Conservation (phyloP, 2,329 filamentous ascomycete species). For the Lecanicillium sp. region DNA sequence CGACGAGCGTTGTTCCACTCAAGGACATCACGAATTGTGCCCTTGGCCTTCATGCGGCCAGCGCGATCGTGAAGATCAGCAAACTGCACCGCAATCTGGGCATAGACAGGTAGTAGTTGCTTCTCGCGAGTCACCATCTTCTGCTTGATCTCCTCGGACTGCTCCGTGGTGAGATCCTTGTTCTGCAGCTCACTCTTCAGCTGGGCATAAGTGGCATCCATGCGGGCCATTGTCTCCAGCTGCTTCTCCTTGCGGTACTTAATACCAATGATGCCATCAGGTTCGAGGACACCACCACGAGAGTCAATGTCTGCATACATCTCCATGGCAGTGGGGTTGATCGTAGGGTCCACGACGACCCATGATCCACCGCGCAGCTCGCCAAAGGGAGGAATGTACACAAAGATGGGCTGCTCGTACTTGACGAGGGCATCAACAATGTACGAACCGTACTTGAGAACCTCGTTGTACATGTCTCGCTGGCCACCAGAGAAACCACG, state of each 20-base stretch:
- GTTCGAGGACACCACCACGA: conserved; percentile 94
- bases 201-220: conserved; percentile 74
- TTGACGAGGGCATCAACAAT: conserved; percentile 98
- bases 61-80: conserved; percentile 95
- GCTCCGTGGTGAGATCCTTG: conserved; percentile 56
- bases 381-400: conserved; percentile 95
- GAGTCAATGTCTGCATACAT: conserved; percentile 98
- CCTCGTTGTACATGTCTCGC: conserved; percentile 99
- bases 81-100: conserved; percentile 92
- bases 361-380: conserved; percentile 98
- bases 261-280: conserved; percentile 96
- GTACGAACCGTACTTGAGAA: conserved; percentile 98
- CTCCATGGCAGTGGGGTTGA: conserved; percentile 95
- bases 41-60: conserved; percentile 97
- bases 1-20: conserved; percentile 83
- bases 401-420: conserved; percentile 96
- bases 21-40: conserved; percentile 75
- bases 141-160: conserved; percentile 70
- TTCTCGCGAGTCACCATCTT: conserved; percentile 83
- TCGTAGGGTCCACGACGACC: conserved; percentile 98
- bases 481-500: conserved; percentile 99
- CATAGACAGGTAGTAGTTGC: conserved; percentile 83
- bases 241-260: conserved; percentile 98
- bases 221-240: conserved; percentile 91
- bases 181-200: conserved; percentile 71